These are phyloP conservation scores for Fusarium sp. DNA, from an alignment of 2,329 filamentous ascomycete species.

Conservation along the genomic window DNA sequence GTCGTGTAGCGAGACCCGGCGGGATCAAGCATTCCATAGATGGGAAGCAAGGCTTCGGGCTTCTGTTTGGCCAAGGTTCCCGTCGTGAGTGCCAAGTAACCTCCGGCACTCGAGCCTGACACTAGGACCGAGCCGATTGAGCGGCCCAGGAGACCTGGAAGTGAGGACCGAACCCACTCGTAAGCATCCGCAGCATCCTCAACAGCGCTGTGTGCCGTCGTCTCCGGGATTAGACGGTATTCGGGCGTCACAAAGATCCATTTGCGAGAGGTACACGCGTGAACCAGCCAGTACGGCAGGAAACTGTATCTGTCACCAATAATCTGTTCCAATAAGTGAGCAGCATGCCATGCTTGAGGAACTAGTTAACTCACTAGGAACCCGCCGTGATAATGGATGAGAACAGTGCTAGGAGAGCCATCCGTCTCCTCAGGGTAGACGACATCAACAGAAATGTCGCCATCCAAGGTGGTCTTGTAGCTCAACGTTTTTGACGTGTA, in stretches of 20 bases:
- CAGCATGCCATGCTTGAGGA: fast-evolving
- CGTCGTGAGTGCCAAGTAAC: conserved; percentile 31
- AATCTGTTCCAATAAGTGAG: conserved; percentile 19
- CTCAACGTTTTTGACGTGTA: conserved; percentile 29
- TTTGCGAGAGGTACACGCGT: conserved; percentile 29
- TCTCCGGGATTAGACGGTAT: conserved; percentile 38
- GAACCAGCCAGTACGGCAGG: conserved; percentile 35
- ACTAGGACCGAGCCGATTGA: conserved; percentile 23
- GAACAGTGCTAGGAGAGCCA: conserved; percentile 16
- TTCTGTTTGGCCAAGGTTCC: conserved; percentile 6
- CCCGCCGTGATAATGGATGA: conserved; percentile 39
- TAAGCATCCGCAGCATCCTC: conserved; percentile 37
- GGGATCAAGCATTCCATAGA: conserved; percentile 38
- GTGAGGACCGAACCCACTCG: conserved; percentile 28
- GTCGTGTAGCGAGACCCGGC: conserved; percentile 25
- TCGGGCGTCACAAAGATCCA: conserved; percentile 42
- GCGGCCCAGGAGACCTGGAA: conserved; percentile 12
- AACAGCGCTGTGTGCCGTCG: conserved; percentile 29
- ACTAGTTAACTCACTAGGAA: conserved; percentile 8
- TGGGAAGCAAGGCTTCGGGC: conserved; percentile 19
- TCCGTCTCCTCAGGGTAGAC: conserved; percentile 28
- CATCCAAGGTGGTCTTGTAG: conserved; percentile 23
- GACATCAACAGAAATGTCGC: conserved; percentile 31
- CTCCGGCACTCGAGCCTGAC: conserved; percentile 38
- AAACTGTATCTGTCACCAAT: conserved; percentile 39